phyloP scores from a whole-genome alignment of 805 yeast genomes.

The Candida ascalaphidarum region DNA sequence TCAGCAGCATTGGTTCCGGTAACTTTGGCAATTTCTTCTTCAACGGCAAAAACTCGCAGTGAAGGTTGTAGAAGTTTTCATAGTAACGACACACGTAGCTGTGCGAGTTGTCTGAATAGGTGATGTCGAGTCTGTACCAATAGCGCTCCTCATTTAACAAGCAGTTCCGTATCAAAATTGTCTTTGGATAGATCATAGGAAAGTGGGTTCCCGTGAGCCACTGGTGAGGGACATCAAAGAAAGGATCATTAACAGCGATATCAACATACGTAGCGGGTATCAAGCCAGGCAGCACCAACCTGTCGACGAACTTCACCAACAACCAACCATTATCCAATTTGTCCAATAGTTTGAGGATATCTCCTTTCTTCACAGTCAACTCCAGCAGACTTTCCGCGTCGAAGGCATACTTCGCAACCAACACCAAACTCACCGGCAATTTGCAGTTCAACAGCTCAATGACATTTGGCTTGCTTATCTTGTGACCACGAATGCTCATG shows the following conservation, averaged over 20 bases:
- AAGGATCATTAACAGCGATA: constrained; percentile 33
- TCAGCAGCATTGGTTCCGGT: constrained; percentile 41
- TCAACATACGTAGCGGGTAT: constrained; percentile 44
- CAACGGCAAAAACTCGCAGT: constrained; percentile 19
- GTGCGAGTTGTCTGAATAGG: constrained; percentile 23
- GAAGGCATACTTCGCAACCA: constrained; percentile 40
- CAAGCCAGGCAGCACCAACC: constrained; percentile 37
- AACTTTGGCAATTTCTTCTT: constrained; percentile 27
- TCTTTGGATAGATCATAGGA: constrained; percentile 18
- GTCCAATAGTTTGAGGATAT: constrained; percentile 41
- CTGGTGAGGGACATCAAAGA: constrained; percentile 26
- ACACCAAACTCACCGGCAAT: constrained; percentile 24
- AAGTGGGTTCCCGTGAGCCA: constrained; percentile 21
- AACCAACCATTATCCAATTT: constrained; percentile 47
- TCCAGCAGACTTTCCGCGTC: constrained; percentile 36
- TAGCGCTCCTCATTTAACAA: constrained; percentile 33
- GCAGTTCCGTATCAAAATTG: constrained; percentile 31
- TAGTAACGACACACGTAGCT: constrained; percentile 39
- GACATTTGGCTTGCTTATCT: constrained; percentile 4
- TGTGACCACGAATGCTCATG: background rate
- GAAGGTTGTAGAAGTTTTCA: constrained; percentile 43
- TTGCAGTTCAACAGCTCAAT: constrained; percentile 6
- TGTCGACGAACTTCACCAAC: constrained; percentile 45
- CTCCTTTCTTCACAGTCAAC: constrained; percentile 40
- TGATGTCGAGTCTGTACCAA: constrained; percentile 43